These are phyloP conservation scores for Agaricus subrufescens DNA, from an alignment of 768 basidiomycete species.

Conservation along the genomic window DNA sequence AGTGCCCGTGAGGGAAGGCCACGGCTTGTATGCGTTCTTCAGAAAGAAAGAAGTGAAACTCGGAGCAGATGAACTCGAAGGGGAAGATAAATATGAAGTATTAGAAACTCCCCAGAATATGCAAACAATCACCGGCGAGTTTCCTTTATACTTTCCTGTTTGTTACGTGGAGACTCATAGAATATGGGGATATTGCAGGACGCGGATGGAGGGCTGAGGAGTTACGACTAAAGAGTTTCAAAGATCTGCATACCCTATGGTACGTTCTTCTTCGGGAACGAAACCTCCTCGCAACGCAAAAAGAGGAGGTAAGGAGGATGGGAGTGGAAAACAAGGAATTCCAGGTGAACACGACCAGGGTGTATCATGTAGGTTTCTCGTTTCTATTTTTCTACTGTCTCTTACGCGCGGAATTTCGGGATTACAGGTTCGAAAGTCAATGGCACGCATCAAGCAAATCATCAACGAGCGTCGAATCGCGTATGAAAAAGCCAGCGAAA, in stretches of 20 bases:
- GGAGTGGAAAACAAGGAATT: constrained; percentile 31
- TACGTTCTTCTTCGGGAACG: constrained; percentile 85
- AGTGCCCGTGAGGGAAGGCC: constrained; percentile 45
- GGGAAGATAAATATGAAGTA: constrained; percentile 49
- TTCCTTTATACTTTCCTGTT: not conserved
- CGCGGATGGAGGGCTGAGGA: constrained; percentile 86
- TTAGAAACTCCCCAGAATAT: constrained; percentile 29
- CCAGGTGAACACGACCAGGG: constrained; percentile 30
- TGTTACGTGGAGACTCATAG: not conserved
- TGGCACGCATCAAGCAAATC: constrained; percentile 94
- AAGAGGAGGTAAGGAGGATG: constrained; percentile 67
- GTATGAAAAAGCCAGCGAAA: constrained; percentile 62
- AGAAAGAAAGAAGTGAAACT: constrained; percentile 40
- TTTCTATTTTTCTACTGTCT: not conserved
- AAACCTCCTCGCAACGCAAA: constrained; percentile 87
- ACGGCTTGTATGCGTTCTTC: constrained; percentile 80
- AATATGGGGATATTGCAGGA: constrained; percentile 40
- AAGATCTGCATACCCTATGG: constrained; percentile 93
- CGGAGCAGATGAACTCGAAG: constrained; percentile 28
- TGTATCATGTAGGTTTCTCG: constrained; percentile 37
- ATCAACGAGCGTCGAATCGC: constrained; percentile 87
- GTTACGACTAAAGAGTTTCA: constrained; percentile 86
- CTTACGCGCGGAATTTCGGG: constrained; percentile 1
- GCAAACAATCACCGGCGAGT: constrained; percentile 24
- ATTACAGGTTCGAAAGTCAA: constrained; percentile 80